Evolutionary conservation across 495 filamentous ascomycete species (phyloP).

Genomic region (Trichoderma asperelloides): DNA sequence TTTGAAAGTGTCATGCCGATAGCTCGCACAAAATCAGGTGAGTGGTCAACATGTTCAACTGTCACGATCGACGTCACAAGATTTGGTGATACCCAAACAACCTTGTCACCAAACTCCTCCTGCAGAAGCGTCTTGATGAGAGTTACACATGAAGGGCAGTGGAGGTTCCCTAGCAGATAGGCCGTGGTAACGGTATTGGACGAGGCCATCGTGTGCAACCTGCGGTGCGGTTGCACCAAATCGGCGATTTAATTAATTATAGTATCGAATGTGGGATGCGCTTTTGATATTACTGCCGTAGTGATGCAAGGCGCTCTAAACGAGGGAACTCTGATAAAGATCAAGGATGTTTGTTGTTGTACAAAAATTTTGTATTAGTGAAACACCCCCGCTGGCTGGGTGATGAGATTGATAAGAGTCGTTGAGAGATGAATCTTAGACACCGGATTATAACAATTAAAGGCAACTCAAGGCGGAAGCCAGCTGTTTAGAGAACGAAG

Average conservation of each 20-base stretch:
- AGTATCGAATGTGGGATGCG: background rate
- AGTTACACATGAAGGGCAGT: slow-evolving; percentile 53
- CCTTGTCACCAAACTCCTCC: slow-evolving; percentile 25
- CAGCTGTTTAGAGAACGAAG: background rate
- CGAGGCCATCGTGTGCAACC: background rate
- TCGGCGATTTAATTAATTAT: background rate
- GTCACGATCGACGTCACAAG: slow-evolving; percentile 48
- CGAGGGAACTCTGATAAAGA: too few species aligned
- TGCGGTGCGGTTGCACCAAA: background rate
- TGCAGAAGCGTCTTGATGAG: slow-evolving; percentile 42
- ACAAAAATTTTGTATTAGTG: too few species aligned
- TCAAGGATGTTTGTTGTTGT: too few species aligned
- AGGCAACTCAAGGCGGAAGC: background rate
- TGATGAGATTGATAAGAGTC: too few species aligned
- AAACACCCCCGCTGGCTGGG: too few species aligned
- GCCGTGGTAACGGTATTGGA: slow-evolving; percentile 29
- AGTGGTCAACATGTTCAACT: slow-evolving; percentile 19
- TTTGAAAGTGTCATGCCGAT: slow-evolving; percentile 35
- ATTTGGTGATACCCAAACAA: slow-evolving; percentile 46
- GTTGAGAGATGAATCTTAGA: too few species aligned
- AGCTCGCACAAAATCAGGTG: slow-evolving; percentile 16
- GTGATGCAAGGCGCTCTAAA: background rate
- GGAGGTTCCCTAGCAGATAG: slow-evolving; percentile 47
- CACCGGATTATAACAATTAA: too few species aligned
- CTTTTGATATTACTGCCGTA: background rate